Conservation (phyloP, 192 early-diverging fungal species). For the Diversispora eburnea region DNA sequence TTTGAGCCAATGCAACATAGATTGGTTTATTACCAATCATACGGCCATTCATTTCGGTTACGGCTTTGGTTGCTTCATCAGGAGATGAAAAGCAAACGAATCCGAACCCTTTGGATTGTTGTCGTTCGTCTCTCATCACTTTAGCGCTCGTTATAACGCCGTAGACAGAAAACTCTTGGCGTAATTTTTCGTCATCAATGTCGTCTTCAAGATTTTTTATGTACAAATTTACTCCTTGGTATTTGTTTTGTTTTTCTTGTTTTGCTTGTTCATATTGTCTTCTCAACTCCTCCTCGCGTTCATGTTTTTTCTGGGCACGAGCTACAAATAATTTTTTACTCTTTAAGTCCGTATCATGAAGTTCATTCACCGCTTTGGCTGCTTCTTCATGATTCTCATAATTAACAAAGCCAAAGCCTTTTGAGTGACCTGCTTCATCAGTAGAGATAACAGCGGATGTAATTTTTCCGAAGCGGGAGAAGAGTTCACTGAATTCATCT, state of each 20-base stretch:
- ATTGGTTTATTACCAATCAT: constrained; percentile 94
- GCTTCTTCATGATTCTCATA: constrained; percentile 89
- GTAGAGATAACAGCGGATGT: constrained; percentile 74
- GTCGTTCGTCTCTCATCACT: constrained; percentile 95
- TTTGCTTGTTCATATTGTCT: constrained; percentile 93
- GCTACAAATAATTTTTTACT: constrained; percentile 92
- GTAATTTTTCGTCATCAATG: constrained; percentile 93
- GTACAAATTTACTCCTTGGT: constrained; percentile 98
- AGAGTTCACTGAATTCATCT: constrained; percentile 75
- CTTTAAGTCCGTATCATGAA: constrained; percentile 89
- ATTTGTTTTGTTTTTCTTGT: constrained; percentile 95
- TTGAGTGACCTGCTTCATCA: constrained; percentile 81
- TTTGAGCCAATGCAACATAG: constrained; percentile 97
- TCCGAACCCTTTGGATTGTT: constrained; percentile 88
- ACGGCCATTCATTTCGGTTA: constrained; percentile 97
- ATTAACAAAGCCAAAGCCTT: constrained; percentile 98
- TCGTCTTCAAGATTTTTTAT: constrained; percentile 98
- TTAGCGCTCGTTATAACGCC: constrained; percentile 96
- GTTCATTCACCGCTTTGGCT: constrained; percentile 78
- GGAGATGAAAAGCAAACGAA: constrained; percentile 99
- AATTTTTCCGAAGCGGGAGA: constrained; percentile 75
- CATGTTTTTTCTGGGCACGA: constrained; percentile 98
- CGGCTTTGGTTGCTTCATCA: constrained; percentile 97
- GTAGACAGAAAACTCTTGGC: constrained; percentile 94
- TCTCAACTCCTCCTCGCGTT: constrained; percentile 95